Evolutionary conservation across 352 stramenopile genomes (phyloP).

Genomic region (Phytophthora sojae): DNA sequence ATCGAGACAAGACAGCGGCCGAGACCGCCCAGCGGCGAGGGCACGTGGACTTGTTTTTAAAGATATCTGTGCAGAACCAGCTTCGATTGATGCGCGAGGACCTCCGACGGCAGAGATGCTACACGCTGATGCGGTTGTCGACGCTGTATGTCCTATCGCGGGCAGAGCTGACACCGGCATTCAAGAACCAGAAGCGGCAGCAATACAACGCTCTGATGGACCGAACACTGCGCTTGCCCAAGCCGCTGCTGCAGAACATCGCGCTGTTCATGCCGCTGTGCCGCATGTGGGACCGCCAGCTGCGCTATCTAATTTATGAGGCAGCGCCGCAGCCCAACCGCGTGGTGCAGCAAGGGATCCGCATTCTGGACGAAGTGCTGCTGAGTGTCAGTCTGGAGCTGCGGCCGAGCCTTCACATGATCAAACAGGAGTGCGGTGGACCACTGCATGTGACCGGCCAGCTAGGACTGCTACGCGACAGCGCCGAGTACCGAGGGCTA

Average conservation of each 20-base stretch:
- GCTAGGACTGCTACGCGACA: conserved; percentile 78
- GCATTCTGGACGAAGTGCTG: conserved; percentile 86
- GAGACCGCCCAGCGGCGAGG: conserved; percentile 84
- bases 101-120: conserved; percentile 74
- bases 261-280: conserved; percentile 78
- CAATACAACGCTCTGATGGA: conserved; percentile 68
- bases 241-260: conserved; percentile 85
- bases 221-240: conserved; percentile 72
- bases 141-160: conserved; percentile 72
- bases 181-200: conserved; percentile 55
- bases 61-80: conserved; percentile 90
- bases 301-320: conserved; percentile 85
- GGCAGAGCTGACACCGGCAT: conserved; percentile 48
- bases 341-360: conserved; percentile 82
- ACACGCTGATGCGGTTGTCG: conserved; percentile 75
- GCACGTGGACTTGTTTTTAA: conserved; percentile 85
- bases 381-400: conserved; percentile 77
- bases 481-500: conserved; percentile 59
- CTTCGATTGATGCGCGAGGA: conserved; percentile 81
- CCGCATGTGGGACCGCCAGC: conserved; percentile 80
- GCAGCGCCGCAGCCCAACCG: conserved; percentile 73
- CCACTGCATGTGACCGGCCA: conserved; percentile 62
- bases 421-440: conserved; percentile 56
- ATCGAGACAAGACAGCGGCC: conserved; percentile 86
- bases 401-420: conserved; percentile 54